Conservation (phyloP, 495 filamentous ascomycete genomes). For the Penicillium waksmanii region DNA sequence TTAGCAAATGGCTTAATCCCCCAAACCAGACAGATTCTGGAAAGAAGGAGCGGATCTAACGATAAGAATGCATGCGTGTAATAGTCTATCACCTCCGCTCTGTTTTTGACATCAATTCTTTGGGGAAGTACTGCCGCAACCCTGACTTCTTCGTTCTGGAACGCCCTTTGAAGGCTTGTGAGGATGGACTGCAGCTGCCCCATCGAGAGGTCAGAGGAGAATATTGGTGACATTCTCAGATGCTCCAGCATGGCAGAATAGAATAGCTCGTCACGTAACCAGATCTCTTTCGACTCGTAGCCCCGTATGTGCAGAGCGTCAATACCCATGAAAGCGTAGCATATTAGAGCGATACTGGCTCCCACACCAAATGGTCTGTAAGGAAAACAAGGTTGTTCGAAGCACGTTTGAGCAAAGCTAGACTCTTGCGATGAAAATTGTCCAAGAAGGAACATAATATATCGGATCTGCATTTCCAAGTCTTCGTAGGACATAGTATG, state of each 20-base stretch:
- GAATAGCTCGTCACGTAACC: too few species aligned
- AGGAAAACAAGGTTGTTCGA: neutral
- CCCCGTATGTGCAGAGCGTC: too few species aligned
- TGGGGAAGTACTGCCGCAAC: neutral
- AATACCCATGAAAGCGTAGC: neutral
- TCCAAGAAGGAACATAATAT: neutral
- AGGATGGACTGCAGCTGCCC: neutral
- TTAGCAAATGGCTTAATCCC: neutral
- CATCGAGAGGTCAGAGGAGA: neutral
- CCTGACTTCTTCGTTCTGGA: neutral
- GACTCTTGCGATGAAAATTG: neutral
- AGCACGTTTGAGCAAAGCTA: slow-evolving; percentile 5
- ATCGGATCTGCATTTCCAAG: slow-evolving; percentile 2
- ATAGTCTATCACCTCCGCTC: neutral
- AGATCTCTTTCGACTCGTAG: too few species aligned
- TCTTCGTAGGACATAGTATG: neutral
- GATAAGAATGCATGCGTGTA: neutral
- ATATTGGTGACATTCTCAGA: neutral
- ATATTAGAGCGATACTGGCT: slow-evolving; percentile 1
- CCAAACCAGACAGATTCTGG: too few species aligned
- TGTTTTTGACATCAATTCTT: neutral
- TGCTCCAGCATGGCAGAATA: too few species aligned
- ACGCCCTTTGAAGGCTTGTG: neutral
- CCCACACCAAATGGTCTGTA: slow-evolving; percentile 5
- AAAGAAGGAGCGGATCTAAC: too few species aligned